These are phyloP conservation scores for Saccharum spontaneum DNA, from an alignment of 176 grass and related monocot species.

Conservation along the genomic window DNA sequence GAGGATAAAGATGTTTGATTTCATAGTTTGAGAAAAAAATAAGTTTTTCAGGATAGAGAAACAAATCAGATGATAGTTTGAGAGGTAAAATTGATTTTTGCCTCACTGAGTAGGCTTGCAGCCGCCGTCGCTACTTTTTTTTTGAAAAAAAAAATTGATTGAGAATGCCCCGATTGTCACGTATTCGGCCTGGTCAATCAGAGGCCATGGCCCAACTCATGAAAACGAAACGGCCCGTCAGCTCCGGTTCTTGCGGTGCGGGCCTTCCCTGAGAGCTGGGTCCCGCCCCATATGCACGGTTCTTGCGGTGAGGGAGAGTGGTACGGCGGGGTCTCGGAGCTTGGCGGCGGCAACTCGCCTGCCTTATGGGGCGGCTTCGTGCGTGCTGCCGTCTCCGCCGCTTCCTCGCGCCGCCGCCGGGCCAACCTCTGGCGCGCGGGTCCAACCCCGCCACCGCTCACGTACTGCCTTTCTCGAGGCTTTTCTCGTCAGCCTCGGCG, in stretches of 20 bases:
- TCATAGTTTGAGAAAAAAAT: no score
- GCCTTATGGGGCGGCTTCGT: constrained; percentile 50
- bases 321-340: neutral
- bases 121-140: no score
- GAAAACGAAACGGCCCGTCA: neutral
- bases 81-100: no score
- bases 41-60: no score
- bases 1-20: no score
- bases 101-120: no score
- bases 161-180: no score
- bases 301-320: neutral
- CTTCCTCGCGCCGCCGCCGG: constrained; percentile 11
- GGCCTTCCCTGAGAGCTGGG: neutral
- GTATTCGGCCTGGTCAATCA: neutral
- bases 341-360: constrained; percentile 14
- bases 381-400: constrained; percentile 50
- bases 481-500: constrained; percentile 38
- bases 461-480: constrained; percentile 6
- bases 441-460: neutral
- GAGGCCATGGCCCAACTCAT: neutral
- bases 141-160: no score
- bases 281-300: neutral
- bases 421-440: neutral
- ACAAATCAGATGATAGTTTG: no score
- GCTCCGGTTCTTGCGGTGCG: neutral